Evolutionary conservation across 2,329 filamentous ascomycete genomes (phyloP).

Genomic region (Fusarium aywerte): DNA sequence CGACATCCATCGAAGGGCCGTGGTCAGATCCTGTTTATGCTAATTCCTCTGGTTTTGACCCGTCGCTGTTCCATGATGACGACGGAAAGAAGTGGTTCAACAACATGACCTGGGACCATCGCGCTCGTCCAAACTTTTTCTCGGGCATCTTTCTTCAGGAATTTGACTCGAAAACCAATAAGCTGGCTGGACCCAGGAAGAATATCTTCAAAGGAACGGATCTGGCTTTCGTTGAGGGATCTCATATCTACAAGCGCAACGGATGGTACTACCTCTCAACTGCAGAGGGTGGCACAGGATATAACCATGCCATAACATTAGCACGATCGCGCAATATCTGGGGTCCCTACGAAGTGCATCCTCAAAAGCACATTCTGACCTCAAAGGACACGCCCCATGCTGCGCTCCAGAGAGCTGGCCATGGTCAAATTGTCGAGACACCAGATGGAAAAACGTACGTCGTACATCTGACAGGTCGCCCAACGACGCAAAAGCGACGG

Average conservation of each 20-base stretch:
- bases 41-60: conserved; percentile 72
- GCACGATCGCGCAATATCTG: conserved; percentile 63
- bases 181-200: conserved; percentile 65
- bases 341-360: conserved; percentile 71
- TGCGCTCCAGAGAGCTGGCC: conserved; percentile 63
- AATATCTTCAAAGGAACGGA: conserved; percentile 67
- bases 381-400: conserved; percentile 61
- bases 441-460: conserved; percentile 64
- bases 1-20: conserved; percentile 64
- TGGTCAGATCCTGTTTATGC: conserved; percentile 70
- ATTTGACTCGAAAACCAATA: conserved; percentile 60
- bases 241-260: conserved; percentile 68
- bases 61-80: conserved; percentile 68
- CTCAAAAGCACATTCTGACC: conserved; percentile 66
- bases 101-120: conserved; percentile 68
- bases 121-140: conserved; percentile 60
- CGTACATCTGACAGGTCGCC: conserved; percentile 64
- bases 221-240: conserved; percentile 65
- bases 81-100: conserved; percentile 66
- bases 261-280: conserved; percentile 70
- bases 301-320: conserved; percentile 70
- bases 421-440: conserved; percentile 65
- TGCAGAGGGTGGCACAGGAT: conserved; percentile 70
- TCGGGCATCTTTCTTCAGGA: conserved; percentile 69
- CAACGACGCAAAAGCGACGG: conserved; percentile 61